These are phyloP conservation scores for Fagus sylvatica DNA, from an alignment of 306 rosid species.

Conservation along the genomic window DNA sequence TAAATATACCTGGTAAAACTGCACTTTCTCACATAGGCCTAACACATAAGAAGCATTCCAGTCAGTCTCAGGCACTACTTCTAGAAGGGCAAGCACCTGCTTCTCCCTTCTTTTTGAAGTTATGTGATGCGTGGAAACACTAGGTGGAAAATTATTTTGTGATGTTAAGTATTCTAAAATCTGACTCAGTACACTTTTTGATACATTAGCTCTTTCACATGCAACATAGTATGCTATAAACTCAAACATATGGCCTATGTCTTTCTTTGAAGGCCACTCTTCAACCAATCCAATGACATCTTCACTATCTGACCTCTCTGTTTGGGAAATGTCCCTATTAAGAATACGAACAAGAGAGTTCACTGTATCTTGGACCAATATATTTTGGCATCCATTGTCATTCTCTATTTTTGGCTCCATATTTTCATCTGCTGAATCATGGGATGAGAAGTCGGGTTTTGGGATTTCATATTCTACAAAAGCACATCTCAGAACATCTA, in stretches of 20 bases:
- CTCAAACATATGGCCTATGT: slow-evolving; percentile 64
- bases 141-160: slow-evolving; percentile 40
- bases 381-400: slow-evolving; percentile 38
- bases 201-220: slow-evolving; percentile 61
- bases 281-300: slow-evolving; percentile 37
- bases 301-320: slow-evolving; percentile 42
- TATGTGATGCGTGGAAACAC: slow-evolving; percentile 31
- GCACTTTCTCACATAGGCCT: slow-evolving; percentile 71
- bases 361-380: slow-evolving; percentile 67
- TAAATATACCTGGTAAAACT: slow-evolving; percentile 67
- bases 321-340: slow-evolving; percentile 44
- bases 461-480: slow-evolving; percentile 58
- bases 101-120: slow-evolving; percentile 71
- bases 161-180: slow-evolving; percentile 76
- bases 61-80: slow-evolving; percentile 71
- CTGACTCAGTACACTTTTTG: slow-evolving; percentile 65
- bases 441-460: slow-evolving; percentile 36
- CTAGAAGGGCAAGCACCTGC: slow-evolving; percentile 86
- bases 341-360: slow-evolving; percentile 67
- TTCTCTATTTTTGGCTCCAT: slow-evolving; percentile 37
- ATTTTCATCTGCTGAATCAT: slow-evolving; percentile 37
- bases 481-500: slow-evolving; percentile 76
- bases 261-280: slow-evolving; percentile 72
- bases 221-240: slow-evolving; percentile 84
- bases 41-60: slow-evolving; percentile 79